Conservation (phyloP, 116 monocot species). For the Trichopus zeylanicus region DNA sequence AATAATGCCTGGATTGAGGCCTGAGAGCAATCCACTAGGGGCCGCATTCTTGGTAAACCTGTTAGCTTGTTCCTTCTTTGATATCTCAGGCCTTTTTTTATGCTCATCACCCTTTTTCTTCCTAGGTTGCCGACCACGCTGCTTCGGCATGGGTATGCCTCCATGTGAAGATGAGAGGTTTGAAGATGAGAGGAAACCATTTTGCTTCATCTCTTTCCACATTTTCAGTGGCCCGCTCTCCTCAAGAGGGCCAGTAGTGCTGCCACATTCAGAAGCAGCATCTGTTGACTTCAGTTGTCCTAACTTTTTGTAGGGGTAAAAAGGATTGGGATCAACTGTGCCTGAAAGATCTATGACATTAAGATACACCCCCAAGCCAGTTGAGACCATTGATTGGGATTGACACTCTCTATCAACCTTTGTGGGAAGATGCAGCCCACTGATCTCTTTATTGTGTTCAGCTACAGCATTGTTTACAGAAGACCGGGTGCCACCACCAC, state of each 20-base stretch:
- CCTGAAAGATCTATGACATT: slow-evolving; percentile 21
- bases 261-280: slow-evolving; percentile 64
- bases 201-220: slow-evolving; percentile 86
- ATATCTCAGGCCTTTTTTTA: slow-evolving; percentile 28
- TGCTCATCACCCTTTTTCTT: slow-evolving; percentile 31
- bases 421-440: not conserved
- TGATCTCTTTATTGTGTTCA: slow-evolving; percentile 7
- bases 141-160: slow-evolving; percentile 36
- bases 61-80: slow-evolving; percentile 35
- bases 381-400: not conserved
- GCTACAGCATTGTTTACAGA: slow-evolving; percentile 11
- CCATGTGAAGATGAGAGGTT: slow-evolving; percentile 45
- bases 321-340: slow-evolving; percentile 19
- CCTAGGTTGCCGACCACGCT: slow-evolving; percentile 24
- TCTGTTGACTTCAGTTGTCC: slow-evolving; percentile 18
- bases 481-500: slow-evolving; percentile 4
- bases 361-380: slow-evolving; percentile 28
- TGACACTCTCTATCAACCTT: slow-evolving; percentile 1
- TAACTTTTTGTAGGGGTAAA: slow-evolving; percentile 34
- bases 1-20: slow-evolving; percentile 90
- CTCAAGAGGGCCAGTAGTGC: slow-evolving; percentile 49
- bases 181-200: slow-evolving; percentile 63
- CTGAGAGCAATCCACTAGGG: slow-evolving; percentile 76
- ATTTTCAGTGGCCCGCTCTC: slow-evolving; percentile 51
- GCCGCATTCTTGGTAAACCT: slow-evolving; percentile 41